These are phyloP conservation scores for Phytopythium vexans DNA, from an alignment of 352 stramenopile species.

Conservation along the genomic window DNA sequence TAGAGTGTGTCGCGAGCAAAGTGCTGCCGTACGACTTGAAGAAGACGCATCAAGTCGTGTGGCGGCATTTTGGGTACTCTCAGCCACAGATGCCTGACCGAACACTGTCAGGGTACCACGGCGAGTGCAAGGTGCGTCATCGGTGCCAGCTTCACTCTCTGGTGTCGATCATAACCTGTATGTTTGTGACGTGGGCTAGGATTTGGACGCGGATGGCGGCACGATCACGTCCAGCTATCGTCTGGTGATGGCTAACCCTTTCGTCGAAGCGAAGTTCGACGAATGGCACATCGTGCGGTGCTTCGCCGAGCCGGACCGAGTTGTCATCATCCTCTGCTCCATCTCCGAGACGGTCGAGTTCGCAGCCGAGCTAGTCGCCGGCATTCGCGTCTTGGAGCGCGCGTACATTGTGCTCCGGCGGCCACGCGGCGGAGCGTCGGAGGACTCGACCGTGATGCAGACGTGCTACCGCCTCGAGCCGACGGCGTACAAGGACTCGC, in stretches of 20 bases:
- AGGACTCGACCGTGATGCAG: too few relatives aligned
- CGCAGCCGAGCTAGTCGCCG: constrained; percentile 40
- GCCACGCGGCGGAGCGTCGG: too few relatives aligned
- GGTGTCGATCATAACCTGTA: neutral
- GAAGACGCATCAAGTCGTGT: constrained; percentile 11
- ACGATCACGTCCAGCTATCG: constrained; percentile 47
- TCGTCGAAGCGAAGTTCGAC: constrained; percentile 34
- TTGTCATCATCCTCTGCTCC: constrained; percentile 53
- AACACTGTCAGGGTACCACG: constrained; percentile 35
- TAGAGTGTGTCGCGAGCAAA: constrained; percentile 26
- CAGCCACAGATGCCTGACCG: constrained; percentile 1
- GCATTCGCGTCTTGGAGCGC: constrained; percentile 49
- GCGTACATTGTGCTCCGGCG: constrained; percentile 61
- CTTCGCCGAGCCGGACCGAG: constrained; percentile 40
- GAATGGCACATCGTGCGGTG: constrained; percentile 47
- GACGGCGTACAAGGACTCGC: constrained; percentile 52
- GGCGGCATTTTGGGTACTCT: constrained; percentile 15
- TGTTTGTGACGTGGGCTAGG: too few relatives aligned
- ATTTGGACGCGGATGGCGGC: constrained; percentile 38
- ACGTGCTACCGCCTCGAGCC: constrained; percentile 59
- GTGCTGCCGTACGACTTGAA: constrained; percentile 19
- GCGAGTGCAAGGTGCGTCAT: constrained; percentile 48
- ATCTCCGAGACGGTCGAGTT: constrained; percentile 48
- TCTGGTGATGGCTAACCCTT: constrained; percentile 29
- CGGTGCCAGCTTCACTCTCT: too few relatives aligned